Evolutionary conservation across 306 rosid genomes (phyloP).

Genomic region (Lathyrus oleraceus): DNA sequence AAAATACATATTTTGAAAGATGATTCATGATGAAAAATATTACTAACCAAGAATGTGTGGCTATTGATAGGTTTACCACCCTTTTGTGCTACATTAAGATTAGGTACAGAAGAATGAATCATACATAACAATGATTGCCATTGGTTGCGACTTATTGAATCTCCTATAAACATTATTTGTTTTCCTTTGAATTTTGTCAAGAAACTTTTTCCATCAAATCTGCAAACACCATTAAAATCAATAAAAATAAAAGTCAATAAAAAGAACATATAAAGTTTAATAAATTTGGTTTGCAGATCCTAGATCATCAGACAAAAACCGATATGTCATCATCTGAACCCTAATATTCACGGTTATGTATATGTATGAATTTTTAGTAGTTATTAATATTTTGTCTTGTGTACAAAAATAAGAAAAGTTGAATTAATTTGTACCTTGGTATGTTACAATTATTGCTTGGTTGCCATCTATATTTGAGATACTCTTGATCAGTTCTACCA

Average conservation of each 20-base stretch:
- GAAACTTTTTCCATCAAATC: conserved; percentile 57
- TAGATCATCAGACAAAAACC: too few species aligned
- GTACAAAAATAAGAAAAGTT: too few species aligned
- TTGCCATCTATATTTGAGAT: conserved; percentile 72
- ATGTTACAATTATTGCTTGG: conserved; percentile 46
- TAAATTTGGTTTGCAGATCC: too few species aligned
- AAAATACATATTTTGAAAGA: not conserved
- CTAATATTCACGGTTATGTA: too few species aligned
- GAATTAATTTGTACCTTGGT: conserved; percentile 50
- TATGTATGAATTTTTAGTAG: too few species aligned
- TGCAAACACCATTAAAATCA: conserved; percentile 9
- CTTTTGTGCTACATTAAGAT: conserved; percentile 10
- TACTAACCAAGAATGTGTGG: conserved; percentile 43
- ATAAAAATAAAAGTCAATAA: too few species aligned
- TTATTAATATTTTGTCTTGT: too few species aligned
- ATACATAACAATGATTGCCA: conserved; percentile 59
- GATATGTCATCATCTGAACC: too few species aligned
- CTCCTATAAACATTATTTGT: conserved; percentile 71
- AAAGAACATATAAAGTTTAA: too few species aligned
- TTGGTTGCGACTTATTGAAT: conserved; percentile 63
- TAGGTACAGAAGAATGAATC: conserved; percentile 54
- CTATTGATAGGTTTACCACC: not conserved
- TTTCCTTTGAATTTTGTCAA: conserved; percentile 45
- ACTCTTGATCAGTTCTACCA: conserved; percentile 50
- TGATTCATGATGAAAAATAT: not conserved